Evolutionary conservation across 768 basidiomycete species (phyloP).

Genomic region (Trametes gibbosa): DNA sequence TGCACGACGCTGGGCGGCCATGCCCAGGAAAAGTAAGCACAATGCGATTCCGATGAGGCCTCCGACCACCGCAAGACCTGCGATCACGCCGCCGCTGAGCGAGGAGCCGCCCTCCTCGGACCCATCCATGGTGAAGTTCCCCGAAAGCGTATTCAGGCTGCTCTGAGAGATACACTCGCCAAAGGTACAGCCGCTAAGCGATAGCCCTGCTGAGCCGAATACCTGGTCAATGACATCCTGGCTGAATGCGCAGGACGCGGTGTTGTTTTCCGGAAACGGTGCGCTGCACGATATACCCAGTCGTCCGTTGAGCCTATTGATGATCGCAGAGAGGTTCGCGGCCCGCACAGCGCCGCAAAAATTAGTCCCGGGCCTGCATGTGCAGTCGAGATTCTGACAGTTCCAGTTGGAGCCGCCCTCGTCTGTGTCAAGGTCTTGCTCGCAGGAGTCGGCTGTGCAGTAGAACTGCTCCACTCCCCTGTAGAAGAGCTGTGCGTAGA

Average conservation of each 20-base stretch:
- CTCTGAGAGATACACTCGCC: constrained; percentile 88
- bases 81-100: constrained; percentile 83
- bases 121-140: constrained; percentile 32
- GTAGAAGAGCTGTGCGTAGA: constrained; percentile 75
- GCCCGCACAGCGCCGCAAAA: constrained; percentile 66
- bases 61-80: constrained; percentile 85
- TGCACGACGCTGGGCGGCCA: constrained; percentile 60
- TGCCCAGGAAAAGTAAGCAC: constrained; percentile 59
- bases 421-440: constrained; percentile 46
- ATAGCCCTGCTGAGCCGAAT: constrained; percentile 75
- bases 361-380: constrained; percentile 61
- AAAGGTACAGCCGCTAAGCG: constrained; percentile 69
- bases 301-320: constrained; percentile 63
- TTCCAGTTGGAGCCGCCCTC: constrained; percentile 55
- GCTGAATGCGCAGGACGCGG: constrained; percentile 72
- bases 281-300: constrained; percentile 68
- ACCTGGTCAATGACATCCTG: constrained; percentile 62
- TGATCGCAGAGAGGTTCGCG: constrained; percentile 54
- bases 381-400: constrained; percentile 74
- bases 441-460: constrained; percentile 71
- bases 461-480: constrained; percentile 86
- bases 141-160: constrained; percentile 59
- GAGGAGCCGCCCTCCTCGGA: constrained; percentile 34
- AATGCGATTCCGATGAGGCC: constrained; percentile 57
- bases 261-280: constrained; percentile 38